Conservation (phyloP, 257 asterid genomes). For the Plantago elongata region DNA sequence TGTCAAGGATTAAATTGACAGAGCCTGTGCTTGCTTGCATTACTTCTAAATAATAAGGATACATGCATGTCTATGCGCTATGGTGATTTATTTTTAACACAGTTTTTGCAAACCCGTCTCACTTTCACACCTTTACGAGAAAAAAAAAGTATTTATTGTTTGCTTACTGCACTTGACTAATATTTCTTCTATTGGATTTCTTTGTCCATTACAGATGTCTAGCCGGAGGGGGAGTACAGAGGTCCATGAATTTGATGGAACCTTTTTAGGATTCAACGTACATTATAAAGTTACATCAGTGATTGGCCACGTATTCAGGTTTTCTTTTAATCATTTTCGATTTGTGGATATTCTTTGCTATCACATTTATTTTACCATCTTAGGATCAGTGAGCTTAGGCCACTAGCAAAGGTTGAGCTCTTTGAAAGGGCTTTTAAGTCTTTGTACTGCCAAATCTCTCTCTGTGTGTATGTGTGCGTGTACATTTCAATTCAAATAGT, state of each 20-base stretch:
- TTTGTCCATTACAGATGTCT: constrained; percentile 56
- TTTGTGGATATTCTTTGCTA: constrained; percentile 12
- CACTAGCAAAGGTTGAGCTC: neutral
- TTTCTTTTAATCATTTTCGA: constrained; percentile 15
- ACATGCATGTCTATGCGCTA: neutral
- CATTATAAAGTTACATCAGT: constrained; percentile 85
- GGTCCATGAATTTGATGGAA: constrained; percentile 81
- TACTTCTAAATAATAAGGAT: neutral
- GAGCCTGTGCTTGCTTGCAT: neutral
- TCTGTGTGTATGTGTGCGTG: too few relatives aligned
- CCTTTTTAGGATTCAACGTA: constrained; percentile 62
- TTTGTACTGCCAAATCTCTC: neutral
- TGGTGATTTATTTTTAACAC: neutral
- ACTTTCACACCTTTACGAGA: neutral
- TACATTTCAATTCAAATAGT: neutral
- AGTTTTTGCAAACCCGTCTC: constrained; percentile 5
- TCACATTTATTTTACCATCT: constrained; percentile 7
- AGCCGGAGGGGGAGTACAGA: constrained; percentile 79
- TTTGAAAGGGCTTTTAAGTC: neutral
- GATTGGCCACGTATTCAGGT: constrained; percentile 98
- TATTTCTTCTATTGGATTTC: constrained; percentile 8
- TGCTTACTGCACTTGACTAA: constrained; percentile 5
- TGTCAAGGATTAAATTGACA: too few relatives aligned
- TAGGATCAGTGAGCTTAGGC: constrained; percentile 11
- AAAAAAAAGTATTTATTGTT: neutral